A percentile compares a stretch with the other conserved stretches of the same genome.
Conservation (phyloP, 352 stramenopile species). For the Phytophthora vignae region DNA sequence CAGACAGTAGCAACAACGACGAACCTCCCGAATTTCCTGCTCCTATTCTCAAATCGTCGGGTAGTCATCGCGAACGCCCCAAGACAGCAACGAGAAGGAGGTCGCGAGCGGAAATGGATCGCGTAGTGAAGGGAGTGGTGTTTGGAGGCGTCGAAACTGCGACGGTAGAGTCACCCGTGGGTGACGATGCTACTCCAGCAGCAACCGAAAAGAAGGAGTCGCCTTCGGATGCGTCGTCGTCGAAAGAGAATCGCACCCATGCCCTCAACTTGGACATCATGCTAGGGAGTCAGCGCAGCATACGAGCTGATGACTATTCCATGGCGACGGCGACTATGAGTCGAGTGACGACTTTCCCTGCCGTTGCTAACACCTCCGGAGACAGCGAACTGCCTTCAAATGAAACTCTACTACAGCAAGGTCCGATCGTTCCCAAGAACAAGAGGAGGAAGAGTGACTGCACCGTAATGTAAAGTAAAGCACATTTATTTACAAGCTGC, state of each 20-base stretch:
- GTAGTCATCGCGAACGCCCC: constrained; percentile 17
- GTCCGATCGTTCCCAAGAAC: constrained; percentile 23
- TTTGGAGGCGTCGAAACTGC: constrained; percentile 6
- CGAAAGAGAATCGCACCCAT: constrained; percentile 8
- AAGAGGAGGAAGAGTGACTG: constrained; percentile 39
- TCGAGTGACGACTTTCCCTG: constrained; percentile 25
- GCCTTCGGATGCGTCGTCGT: neutral
- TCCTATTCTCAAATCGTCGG: neutral
- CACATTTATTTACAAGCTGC: constrained; percentile 16
- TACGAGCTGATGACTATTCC: constrained; percentile 15
- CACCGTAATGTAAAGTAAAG: constrained; percentile 21
- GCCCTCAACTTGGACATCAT: constrained; percentile 9
- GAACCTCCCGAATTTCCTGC: neutral
- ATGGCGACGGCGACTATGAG: constrained; percentile 33
- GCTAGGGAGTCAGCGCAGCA: constrained; percentile 23
- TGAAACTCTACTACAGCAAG: neutral
- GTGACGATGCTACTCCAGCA: neutral
- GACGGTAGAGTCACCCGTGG: neutral
- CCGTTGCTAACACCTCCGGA: neutral
- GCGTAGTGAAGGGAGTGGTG: neutral
- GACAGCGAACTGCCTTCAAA: neutral
- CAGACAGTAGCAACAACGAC: neutral
- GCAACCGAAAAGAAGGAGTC: constrained; percentile 12
- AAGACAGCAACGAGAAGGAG: constrained; percentile 15
- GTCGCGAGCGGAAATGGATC: constrained; percentile 24